Conservation (phyloP, 805 yeast genomes). For the Candida stauntonica region DNA sequence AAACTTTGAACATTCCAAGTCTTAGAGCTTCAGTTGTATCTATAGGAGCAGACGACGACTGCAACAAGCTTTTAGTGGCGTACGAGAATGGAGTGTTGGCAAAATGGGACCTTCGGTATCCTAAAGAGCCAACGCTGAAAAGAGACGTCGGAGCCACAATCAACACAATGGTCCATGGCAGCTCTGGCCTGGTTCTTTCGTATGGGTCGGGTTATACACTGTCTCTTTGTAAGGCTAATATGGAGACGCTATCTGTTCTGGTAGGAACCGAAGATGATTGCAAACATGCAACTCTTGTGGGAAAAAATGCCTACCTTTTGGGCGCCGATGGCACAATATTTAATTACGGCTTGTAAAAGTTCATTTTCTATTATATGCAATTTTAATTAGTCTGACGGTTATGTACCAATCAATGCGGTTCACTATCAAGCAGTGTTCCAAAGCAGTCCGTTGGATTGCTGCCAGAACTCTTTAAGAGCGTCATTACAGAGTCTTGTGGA, state of each 20-base stretch:
- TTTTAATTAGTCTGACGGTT: neutral
- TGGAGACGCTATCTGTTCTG: neutral
- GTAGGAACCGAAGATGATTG: conserved; percentile 7
- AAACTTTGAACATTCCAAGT: conserved; percentile 26
- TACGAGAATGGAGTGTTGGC: conserved; percentile 33
- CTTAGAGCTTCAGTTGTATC: conserved; percentile 18
- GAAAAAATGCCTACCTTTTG: neutral
- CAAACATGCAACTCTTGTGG: neutral
- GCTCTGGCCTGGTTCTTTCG: conserved; percentile 2
- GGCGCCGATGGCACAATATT: conserved; percentile 2
- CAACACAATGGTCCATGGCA: conserved; percentile 11
- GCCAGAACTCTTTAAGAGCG: conserved; percentile 61
- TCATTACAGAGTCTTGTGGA: conserved; percentile 51
- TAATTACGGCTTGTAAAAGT: conserved; percentile 1
- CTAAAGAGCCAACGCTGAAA: conserved; percentile 7
- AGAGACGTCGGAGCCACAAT: conserved; percentile 2
- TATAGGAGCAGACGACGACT: neutral
- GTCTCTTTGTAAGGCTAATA: neutral
- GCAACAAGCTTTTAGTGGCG: conserved; percentile 28
- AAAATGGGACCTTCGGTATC: conserved; percentile 37
- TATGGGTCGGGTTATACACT: conserved; percentile 7
- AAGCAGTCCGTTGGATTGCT: conserved; percentile 50
- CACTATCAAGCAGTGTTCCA: conserved; percentile 16
- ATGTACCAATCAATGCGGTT: neutral
- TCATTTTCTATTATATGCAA: neutral